Base-by-base conservation (phyloP, 371 early-diverging fungal genomes). In the Mucor mucedo region DNA sequence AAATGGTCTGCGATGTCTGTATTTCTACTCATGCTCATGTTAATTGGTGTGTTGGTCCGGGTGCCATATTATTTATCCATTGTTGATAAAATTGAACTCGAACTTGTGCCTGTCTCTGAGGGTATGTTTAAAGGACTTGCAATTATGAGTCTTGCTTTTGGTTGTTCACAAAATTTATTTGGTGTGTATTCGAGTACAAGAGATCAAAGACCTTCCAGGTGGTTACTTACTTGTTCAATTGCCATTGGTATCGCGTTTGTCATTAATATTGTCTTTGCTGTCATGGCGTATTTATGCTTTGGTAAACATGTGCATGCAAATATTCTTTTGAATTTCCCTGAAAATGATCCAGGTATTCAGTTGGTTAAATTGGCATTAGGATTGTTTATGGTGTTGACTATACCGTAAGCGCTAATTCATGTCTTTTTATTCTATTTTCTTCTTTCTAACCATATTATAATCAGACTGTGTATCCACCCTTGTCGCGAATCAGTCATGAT, bases 81-180 rank as follows among this genome's bases (percentile, higher is more conserved):
- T 5, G 55, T 72, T 9, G 48, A 59, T 7, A 30, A 59, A 6
- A 77, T 78, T 45, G 73, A 77, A 16, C 65, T 84, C 30, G 76
- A 78, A 6, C 76, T 73, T 32, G 60, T 72, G 5, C 59, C 59
- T 49, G 44, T 68, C 13, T 63, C 74, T 0, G 30, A 56, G 40
- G 38, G 50, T n/a, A 58, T 69, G 56, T 77, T 77, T 58, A 66
- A 68, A 47, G 78, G 78, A 3, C 59, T 86, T 16, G 83, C 84
- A 3, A 82, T 86, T 39, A 72, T 84, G 71, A 76, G 79, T 8
- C 72, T 86, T 27, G 75, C 84, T 1, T 83, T 84, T 71, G 73
- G 80, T 16, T 85, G 81, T 16, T 55, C 81, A 1, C 87, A 85
- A 55, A 80, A 82, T 35, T 73, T 83, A 2, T 83, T 85, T 63